phyloP scores from a whole-genome alignment of 2,329 filamentous ascomycete genomes.

The Xylariaceae sp. region DNA sequence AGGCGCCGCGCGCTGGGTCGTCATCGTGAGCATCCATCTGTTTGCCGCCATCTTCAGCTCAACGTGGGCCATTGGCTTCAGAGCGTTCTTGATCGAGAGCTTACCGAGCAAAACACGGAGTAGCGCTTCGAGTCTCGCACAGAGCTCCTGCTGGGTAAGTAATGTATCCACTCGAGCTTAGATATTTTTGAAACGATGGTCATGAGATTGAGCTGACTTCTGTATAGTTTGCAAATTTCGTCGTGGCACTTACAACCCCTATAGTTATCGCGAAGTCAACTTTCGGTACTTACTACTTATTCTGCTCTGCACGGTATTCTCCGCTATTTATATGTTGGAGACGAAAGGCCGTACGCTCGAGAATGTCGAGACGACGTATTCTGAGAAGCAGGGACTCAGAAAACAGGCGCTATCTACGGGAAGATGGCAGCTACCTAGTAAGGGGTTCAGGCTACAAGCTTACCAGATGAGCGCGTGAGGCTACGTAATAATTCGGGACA shows the following conservation, averaged over 20 bases:
- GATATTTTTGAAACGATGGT: neutral
- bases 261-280: conserved; percentile 47
- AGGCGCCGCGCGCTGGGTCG: conserved; percentile 54
- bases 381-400: conserved; percentile 20
- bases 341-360: conserved; percentile 50
- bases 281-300: conserved; percentile 53
- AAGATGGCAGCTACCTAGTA: conserved; percentile 11
- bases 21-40: conserved; percentile 57
- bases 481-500: too few species aligned
- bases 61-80: conserved; percentile 60
- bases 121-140: conserved; percentile 58
- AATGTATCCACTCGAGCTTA: neutral
- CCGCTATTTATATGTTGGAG: conserved; percentile 49
- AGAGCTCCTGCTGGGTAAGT: conserved; percentile 57
- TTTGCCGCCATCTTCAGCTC: conserved; percentile 53
- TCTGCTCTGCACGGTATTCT: conserved; percentile 47
- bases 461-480: conserved; percentile 15
- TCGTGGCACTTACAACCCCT: conserved; percentile 52
- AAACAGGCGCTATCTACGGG: conserved; percentile 6
- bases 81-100: conserved; percentile 60
- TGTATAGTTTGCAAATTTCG: conserved; percentile 48
- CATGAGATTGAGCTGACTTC: neutral
- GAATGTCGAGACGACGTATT: conserved; percentile 42
- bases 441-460: conserved; percentile 12
- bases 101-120: conserved; percentile 61